These are phyloP conservation scores for Fusarium staphyleae DNA, from an alignment of 2,329 filamentous ascomycete species.

Conservation along the genomic window DNA sequence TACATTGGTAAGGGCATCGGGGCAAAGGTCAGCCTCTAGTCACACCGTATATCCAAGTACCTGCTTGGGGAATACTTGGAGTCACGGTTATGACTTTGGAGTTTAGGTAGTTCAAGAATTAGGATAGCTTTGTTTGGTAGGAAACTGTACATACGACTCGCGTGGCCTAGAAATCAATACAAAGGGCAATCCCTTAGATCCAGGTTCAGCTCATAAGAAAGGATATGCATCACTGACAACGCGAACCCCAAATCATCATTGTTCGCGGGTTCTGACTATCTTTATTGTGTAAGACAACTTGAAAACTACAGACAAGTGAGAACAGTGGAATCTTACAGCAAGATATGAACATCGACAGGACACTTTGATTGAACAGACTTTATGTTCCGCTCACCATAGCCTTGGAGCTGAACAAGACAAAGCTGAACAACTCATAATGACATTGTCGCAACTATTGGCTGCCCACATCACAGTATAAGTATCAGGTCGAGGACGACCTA, in stretches of 20 bases:
- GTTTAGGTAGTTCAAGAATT: constrained; percentile 1
- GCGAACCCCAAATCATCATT: no score
- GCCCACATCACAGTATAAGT: constrained; percentile 2
- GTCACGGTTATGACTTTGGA: constrained; percentile 13
- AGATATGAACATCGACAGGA: no score
- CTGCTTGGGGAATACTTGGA: constrained; percentile 19
- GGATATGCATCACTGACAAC: no score
- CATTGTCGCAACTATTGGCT: not conserved
- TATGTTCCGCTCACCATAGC: no score
- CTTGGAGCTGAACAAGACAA: no score
- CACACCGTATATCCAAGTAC: not conserved
- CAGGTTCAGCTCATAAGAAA: no score
- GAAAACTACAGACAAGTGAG: no score
- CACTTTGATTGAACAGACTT: no score
- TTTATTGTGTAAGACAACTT: no score
- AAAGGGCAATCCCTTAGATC: no score
- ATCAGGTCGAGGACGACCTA: not conserved
- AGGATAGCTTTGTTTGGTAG: constrained; percentile 1
- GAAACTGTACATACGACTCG: not conserved
- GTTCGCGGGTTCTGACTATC: no score
- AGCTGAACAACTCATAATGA: not conserved
- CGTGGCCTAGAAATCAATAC: not conserved
- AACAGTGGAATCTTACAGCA: no score
- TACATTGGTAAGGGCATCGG: constrained; percentile 75
- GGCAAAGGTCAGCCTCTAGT: constrained; percentile 57